Conservation (phyloP, 768 basidiomycete species). For the Pulveroboletus frians region DNA sequence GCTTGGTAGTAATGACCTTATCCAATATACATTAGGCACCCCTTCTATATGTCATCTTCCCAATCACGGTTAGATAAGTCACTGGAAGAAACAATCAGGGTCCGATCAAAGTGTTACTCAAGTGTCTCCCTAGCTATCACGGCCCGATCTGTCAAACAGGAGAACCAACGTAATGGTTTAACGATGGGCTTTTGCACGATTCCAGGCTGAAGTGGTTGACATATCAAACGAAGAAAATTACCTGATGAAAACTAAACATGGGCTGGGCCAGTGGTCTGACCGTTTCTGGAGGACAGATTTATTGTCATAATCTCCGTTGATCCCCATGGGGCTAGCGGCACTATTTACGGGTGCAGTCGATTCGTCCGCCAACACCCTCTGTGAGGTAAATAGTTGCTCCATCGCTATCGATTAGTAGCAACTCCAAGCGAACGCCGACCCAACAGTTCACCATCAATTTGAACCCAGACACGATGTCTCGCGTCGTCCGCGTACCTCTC, state of each 20-base stretch:
- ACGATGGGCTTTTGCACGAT: no score
- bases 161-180: no score
- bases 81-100: background rate
- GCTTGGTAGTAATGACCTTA: constrained; percentile 21
- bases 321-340: constrained; percentile 10
- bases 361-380: constrained; percentile 53
- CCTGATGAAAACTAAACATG: no score
- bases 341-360: constrained; percentile 32
- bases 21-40: constrained; percentile 18
- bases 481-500: constrained; percentile 40
- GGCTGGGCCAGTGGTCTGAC: no score
- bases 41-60: constrained; percentile 3
- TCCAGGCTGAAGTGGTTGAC: no score
- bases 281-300: no score
- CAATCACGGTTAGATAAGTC: background rate
- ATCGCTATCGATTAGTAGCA: constrained; percentile 64
- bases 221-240: no score
- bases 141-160: no score
- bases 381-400: constrained; percentile 60
- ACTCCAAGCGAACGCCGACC: constrained; percentile 75
- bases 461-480: background rate
- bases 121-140: background rate
- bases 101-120: background rate
- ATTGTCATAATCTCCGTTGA: constrained; percentile 15
- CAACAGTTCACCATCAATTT: constrained; percentile 23